phyloP scores from a whole-genome alignment of 257 asterid genomes.

The Forsythia viridissima region DNA sequence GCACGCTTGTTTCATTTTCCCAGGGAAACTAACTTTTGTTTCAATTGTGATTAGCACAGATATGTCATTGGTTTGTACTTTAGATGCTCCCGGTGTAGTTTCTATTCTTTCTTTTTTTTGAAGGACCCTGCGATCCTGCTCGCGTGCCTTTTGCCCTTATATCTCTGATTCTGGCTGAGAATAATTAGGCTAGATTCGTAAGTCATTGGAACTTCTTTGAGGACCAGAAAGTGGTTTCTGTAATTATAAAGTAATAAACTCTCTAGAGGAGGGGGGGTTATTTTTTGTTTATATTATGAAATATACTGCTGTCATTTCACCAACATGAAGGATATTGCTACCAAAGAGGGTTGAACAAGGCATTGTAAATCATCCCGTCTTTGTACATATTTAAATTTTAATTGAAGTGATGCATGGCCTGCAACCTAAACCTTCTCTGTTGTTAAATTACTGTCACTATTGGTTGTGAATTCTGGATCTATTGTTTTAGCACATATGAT shows the following conservation, averaged over 20 bases:
- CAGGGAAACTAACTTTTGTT: neutral
- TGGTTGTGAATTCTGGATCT: conserved; percentile 18
- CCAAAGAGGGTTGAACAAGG: conserved; percentile 14
- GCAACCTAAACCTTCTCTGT: conserved; percentile 8
- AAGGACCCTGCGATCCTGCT: conserved; percentile 8
- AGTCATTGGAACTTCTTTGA: neutral
- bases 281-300: conserved; percentile 3
- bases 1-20: conserved; percentile 5
- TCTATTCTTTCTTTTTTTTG: neutral
- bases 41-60: neutral
- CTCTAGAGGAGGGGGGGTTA: neutral
- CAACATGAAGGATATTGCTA: conserved; percentile 6
- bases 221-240: conserved; percentile 4
- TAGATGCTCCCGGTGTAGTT: conserved; percentile 5
- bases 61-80: conserved; percentile 10
- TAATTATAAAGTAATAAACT: neutral
- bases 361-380: no score
- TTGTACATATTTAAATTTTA: neutral
- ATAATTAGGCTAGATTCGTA: conserved; percentile 15
- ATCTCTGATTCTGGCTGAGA: neutral
- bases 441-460: conserved; percentile 10
- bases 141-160: neutral
- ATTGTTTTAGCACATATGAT: conserved; percentile 18
- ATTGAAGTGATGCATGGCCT: conserved; percentile 1
- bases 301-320: conserved; percentile 14